phyloP scores from a whole-genome alignment of 129 eudicot genomes.

The Artemisia annua region DNA sequence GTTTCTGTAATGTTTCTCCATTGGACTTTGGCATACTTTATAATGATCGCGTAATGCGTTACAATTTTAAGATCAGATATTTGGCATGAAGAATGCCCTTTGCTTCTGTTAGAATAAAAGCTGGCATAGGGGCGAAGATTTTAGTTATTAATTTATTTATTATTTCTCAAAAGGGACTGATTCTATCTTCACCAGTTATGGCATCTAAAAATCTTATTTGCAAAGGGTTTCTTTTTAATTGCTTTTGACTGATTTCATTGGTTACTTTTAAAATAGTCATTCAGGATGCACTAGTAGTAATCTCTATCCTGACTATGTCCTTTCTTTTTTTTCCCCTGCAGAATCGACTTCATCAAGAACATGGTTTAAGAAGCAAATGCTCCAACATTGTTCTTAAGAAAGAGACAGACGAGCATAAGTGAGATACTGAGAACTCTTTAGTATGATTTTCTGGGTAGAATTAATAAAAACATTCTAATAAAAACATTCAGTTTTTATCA shows the following conservation, averaged over 20 bases:
- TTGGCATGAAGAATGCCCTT: background rate
- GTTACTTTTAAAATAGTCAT: background rate
- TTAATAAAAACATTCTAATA: background rate
- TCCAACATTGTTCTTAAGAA: slow-evolving; percentile 26
- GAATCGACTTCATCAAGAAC: slow-evolving; percentile 23
- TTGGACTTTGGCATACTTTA: background rate
- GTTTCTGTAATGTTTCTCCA: background rate
- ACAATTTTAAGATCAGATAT: background rate
- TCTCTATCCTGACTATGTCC: slow-evolving; percentile 1
- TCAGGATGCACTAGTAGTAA: background rate
- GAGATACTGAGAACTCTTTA: slow-evolving; percentile 10
- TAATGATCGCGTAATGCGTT: background rate
- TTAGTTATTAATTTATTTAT: no score
- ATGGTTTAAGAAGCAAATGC: slow-evolving; percentile 19
- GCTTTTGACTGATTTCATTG: background rate
- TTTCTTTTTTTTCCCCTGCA: background rate
- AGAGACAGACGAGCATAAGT: slow-evolving; percentile 24
- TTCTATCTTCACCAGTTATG: no score
- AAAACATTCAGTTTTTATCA: background rate
- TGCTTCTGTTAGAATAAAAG: no score
- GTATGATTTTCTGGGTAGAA: background rate
- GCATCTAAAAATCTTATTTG: no score
- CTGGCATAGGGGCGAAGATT: no score
- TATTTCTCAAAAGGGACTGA: no score
- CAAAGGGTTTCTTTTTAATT: background rate